Conservation (phyloP, 164 flowering plant genomes). For the Cinnamomum micranthum region DNA sequence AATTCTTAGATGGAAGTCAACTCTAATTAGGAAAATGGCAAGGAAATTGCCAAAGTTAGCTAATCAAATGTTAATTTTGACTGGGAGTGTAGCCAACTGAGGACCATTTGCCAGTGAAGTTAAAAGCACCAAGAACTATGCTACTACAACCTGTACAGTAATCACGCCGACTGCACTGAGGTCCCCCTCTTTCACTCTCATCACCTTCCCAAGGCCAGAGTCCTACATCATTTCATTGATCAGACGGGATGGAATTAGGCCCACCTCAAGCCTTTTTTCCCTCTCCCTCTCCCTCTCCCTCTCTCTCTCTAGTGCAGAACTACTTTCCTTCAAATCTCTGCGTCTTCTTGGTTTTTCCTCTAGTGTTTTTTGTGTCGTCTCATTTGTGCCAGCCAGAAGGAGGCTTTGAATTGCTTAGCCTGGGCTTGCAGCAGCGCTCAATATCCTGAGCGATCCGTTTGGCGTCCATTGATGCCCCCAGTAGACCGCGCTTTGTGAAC, state of each 20-base stretch:
- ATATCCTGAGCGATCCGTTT: constrained; percentile 57
- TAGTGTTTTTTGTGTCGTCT: not conserved
- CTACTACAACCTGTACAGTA: constrained; percentile 9
- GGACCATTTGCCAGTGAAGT: not conserved
- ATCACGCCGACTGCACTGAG: not conserved
- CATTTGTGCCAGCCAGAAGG: constrained; percentile 7
- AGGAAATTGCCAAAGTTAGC: not conserved
- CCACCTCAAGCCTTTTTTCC: not conserved
- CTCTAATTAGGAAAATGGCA: not conserved
- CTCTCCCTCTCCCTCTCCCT: not conserved
- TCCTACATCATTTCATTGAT: too few species aligned
- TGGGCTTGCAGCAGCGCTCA: constrained; percentile 37
- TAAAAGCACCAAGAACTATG: not conserved
- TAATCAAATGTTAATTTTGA: not conserved
- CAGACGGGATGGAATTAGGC: too few species aligned
- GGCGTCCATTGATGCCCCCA: constrained; percentile 76
- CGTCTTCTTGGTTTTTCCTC: not conserved
- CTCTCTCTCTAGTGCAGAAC: not conserved
- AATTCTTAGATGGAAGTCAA: not conserved
- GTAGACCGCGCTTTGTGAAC: constrained; percentile 70
- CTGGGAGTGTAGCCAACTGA: not conserved
- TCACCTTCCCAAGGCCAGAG: not conserved
- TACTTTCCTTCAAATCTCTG: not conserved
- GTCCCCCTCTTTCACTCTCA: not conserved
- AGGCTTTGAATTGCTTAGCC: constrained; percentile 17